These are phyloP conservation scores for Citrus maxima DNA, from an alignment of 345 rosid species.

Conservation along the genomic window DNA sequence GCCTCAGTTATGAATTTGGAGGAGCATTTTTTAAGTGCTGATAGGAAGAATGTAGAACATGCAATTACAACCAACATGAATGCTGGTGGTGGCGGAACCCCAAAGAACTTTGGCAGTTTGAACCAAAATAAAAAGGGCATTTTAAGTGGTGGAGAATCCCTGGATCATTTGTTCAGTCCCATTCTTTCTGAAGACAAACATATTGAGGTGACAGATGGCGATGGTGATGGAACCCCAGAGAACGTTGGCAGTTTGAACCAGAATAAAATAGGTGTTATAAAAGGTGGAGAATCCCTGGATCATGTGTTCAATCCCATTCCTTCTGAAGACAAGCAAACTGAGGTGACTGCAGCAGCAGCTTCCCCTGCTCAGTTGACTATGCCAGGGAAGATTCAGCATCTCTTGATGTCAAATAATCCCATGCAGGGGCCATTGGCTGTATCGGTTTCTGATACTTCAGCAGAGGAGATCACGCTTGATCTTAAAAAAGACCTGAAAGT, in stretches of 20 bases:
- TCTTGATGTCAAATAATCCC: conserved; percentile 17
- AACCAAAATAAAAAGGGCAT: conserved; percentile 20
- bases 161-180: conserved; percentile 8
- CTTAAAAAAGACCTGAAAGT: conserved; percentile 14
- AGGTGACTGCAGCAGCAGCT: conserved; percentile 12
- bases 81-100: conserved; percentile 17
- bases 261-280: conserved; percentile 12
- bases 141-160: conserved; percentile 19
- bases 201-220: neutral
- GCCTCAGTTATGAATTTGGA: conserved; percentile 40
- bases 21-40: conserved; percentile 28
- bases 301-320: conserved; percentile 13
- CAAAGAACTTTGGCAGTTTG: conserved; percentile 14
- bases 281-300: conserved; percentile 16
- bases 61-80: conserved; percentile 7
- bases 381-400: conserved; percentile 22
- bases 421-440: neutral
- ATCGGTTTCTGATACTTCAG: conserved; percentile 20
- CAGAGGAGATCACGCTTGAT: conserved; percentile 17
- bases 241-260: conserved; percentile 19
- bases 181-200: conserved; percentile 25
- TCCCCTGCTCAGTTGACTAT: conserved; percentile 23
- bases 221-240: neutral
- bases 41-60: conserved; percentile 17
- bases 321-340: conserved; percentile 25